These are phyloP conservation scores for Nicotiana attenuata DNA, from an alignment of 257 asterid species.

Conservation along the genomic window DNA sequence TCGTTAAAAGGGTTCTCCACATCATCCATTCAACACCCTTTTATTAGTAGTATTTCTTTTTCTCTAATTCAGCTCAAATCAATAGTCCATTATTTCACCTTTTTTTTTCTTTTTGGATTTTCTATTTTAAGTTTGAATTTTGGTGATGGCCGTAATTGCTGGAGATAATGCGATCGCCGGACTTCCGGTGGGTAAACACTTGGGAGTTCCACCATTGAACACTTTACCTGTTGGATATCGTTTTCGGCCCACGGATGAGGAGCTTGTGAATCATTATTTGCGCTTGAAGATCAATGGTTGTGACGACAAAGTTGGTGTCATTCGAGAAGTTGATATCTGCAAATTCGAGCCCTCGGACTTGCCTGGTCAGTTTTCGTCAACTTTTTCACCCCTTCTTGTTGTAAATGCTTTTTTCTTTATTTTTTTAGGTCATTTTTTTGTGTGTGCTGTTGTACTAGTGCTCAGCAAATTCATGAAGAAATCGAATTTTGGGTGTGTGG, in stretches of 20 bases:
- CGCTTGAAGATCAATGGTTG: conserved; percentile 67
- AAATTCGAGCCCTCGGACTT: conserved; percentile 96
- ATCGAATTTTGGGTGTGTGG: background rate
- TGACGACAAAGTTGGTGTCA: conserved; percentile 56
- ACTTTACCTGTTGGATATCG: conserved; percentile 70
- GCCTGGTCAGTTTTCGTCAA: conserved; percentile 37
- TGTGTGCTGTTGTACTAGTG: background rate
- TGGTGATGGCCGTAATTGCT: background rate
- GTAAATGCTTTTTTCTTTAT: background rate
- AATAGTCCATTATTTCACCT: background rate
- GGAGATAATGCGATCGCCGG: background rate
- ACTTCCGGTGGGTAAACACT: background rate
- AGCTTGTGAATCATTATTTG: conserved; percentile 59
- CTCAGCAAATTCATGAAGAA: background rate
- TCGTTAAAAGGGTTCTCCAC: background rate
- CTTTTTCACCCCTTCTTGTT: background rate
- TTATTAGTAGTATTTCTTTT: background rate
- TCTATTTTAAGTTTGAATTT: background rate
- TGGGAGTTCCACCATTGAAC: conserved; percentile 23
- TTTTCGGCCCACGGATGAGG: conserved; percentile 76
- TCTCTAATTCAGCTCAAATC: background rate
- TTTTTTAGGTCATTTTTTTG: background rate
- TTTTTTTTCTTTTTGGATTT: background rate
- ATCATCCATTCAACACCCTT: background rate
- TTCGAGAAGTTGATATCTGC: conserved; percentile 78